Base-by-base conservation (phyloP, 2,329 filamentous ascomycete genomes). In the Aspergillus flavus region DNA sequence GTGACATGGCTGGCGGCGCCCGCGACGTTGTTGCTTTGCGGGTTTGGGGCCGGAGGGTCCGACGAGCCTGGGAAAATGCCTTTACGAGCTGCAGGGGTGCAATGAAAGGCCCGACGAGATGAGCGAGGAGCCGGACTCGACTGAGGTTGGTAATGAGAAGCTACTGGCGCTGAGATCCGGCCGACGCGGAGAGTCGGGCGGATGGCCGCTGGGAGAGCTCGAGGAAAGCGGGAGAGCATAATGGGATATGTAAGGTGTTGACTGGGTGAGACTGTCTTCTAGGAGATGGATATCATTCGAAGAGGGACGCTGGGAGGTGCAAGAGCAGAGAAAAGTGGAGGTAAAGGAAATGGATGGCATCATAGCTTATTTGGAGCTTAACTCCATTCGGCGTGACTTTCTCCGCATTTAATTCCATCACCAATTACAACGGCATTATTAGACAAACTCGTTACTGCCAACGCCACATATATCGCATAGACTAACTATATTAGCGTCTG, bases 61-160 rank as follows among this genome's bases (percentile, higher is more conserved):
- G 83, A 78, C 6, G 85, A 84, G 65, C 87, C 83, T n/a, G 88
- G 87, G 65, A 85, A 85, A 69, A 89, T 83, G 64, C 86, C 86
- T 71, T 84, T 84, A 67, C 66, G 69, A 46, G 67, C 62, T 36
- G 74, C 59, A 21, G 70, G 65, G 26, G 77, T 79, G 2, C 71
- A 74, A 54, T 80, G 80, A 69, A 82, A 77, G 26, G 60, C 59
- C 19, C 73, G 71, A 60, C 61, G 60, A 57, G 50, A 59, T 59
- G 57, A 34, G 46, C 32, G 46, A 30, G 36, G n/a, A 10, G 53
- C n/a, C 6, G 46, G 41, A 16, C 21, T 58, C 5, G 61, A 41
- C 32, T 55, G 58, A 41, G 59, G 58, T 46, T 58, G 68, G 26
- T 66, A 58, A 48, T 65, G 53, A 61, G 48, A 46, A 64, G 61